A percentile compares a stretch with the other conserved stretches of the same genome.
These are phyloP conservation scores for Thielaviopsis ethacetica DNA, from an alignment of 2,329 filamentous ascomycete species.

Conservation along the genomic window DNA sequence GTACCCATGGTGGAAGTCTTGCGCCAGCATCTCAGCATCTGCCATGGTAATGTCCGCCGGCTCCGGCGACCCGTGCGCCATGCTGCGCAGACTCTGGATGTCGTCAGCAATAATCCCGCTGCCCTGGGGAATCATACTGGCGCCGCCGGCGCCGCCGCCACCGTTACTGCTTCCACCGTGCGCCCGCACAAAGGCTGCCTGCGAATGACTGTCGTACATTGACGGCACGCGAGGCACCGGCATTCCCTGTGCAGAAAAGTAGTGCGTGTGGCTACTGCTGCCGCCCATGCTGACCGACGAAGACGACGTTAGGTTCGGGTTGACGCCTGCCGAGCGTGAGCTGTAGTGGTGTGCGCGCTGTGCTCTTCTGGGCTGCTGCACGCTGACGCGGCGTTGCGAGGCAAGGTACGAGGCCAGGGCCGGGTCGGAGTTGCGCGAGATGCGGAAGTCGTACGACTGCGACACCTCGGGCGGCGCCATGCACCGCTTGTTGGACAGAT, in stretches of 20 bases:
- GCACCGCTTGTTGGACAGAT: slow-evolving; percentile 16
- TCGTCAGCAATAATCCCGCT: slow-evolving; percentile 24
- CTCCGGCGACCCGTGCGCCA: slow-evolving; percentile 19
- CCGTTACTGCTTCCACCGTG: neutral
- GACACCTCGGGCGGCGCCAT: slow-evolving; percentile 7
- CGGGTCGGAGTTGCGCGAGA: slow-evolving; percentile 21
- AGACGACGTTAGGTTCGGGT: slow-evolving; percentile 3
- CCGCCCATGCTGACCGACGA: neutral
- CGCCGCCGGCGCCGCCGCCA: too few relatives aligned
- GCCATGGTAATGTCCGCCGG: slow-evolving; percentile 21
- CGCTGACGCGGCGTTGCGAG: slow-evolving; percentile 20
- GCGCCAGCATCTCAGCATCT: slow-evolving; percentile 19
- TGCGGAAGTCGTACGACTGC: slow-evolving; percentile 23
- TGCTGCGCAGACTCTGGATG: slow-evolving; percentile 20
- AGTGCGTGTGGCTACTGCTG: slow-evolving; percentile 8
- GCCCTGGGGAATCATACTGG: slow-evolving; percentile 13
- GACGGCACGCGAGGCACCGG: neutral
- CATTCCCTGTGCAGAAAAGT: neutral
- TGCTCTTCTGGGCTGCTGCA: slow-evolving; percentile 12
- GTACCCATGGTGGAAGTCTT: slow-evolving; percentile 15
- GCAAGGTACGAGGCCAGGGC: slow-evolving; percentile 22
- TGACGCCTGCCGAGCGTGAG: slow-evolving; percentile 7
- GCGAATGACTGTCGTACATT: slow-evolving; percentile 11
- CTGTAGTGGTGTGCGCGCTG: slow-evolving; percentile 6
- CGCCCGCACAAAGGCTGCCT: slow-evolving; percentile 3